These are phyloP conservation scores for Metarhizium rileyi DNA, from an alignment of 2,329 filamentous ascomycete species.

Conservation along the genomic window DNA sequence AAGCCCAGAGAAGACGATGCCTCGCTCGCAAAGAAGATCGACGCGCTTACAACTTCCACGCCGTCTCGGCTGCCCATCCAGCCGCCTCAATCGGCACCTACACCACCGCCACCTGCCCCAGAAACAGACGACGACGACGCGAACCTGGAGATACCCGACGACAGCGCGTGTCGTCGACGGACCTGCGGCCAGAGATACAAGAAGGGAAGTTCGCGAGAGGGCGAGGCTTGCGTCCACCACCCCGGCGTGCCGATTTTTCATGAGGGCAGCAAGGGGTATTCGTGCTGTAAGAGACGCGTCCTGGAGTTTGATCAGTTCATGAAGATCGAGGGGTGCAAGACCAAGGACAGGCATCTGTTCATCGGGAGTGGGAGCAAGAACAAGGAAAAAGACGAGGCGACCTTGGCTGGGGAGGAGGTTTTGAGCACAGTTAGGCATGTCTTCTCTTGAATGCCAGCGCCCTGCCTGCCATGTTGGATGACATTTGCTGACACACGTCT, in stretches of 20 bases:
- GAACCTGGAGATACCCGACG: constrained; percentile 59
- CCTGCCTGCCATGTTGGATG: no score
- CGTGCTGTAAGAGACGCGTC: constrained; percentile 90
- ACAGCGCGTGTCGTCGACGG: constrained; percentile 66
- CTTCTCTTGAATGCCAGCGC: not conserved
- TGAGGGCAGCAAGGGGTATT: constrained; percentile 96
- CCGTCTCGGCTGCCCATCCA: constrained; percentile 30
- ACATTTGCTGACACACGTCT: not conserved
- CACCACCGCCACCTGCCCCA: constrained; percentile 50
- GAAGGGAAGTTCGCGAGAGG: constrained; percentile 48
- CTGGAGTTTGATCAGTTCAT: constrained; percentile 97
- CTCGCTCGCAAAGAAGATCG: constrained; percentile 34
- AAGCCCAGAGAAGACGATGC: constrained; percentile 36
- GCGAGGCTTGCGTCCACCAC: constrained; percentile 78
- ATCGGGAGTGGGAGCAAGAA: constrained; percentile 65
- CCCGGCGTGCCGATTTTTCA: constrained; percentile 90
- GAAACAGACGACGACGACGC: constrained; percentile 87
- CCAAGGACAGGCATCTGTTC: constrained; percentile 74
- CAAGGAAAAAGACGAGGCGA: constrained; percentile 20
- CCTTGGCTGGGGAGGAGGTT: constrained; percentile 55
- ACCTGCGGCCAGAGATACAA: constrained; percentile 62
- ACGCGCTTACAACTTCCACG: constrained; percentile 38
- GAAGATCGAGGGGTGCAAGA: constrained; percentile 85
- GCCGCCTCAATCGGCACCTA: constrained; percentile 35
- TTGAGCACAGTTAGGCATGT: constrained; percentile 66